Base-by-base conservation (phyloP, 768 basidiomycete species). In the Macrolepiota fuliginosa region DNA sequence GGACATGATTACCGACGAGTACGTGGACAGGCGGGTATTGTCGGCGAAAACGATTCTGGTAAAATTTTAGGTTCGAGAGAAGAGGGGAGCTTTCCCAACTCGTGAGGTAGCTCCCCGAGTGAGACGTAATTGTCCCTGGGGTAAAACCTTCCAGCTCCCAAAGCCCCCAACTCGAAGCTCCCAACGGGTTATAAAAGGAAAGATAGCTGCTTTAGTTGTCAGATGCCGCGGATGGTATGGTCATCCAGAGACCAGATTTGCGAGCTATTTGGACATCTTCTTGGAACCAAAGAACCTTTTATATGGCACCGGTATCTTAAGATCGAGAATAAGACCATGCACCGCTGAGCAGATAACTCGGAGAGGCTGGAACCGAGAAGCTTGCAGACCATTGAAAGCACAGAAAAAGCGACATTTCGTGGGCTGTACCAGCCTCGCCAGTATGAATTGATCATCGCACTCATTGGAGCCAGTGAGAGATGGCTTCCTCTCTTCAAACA, bases 81-180 rank as follows among this genome's bases (percentile, higher is more conserved):
- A 61, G 59, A 36, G 59, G 22, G 19, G 15, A 27, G 39, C 35
- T 59, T 51, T 47, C 50, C 37, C 19, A 24, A 50, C 19, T 19
- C 51, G 27, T 3, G 46, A 10, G 13, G 17, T 7, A 56, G 11
- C 22, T 11, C 24, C 51, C 45, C 39, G 24, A 27, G n/a, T n/a
- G 22, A 61, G 29, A 61, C 59, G 59, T 61, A 53, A 61, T 54
- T 17, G 27, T 54, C 36, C 52, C 29, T 46, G 51, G 40, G 39
- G 27, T 29, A 32, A 24, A 24, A 22, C 19, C 29, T 7, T 32
- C 27, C 40, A 12, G 13, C 35, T 40, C 32, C 40, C 37, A 2
- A 9, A 12, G 13, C 35, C 27, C 32, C 40, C 37, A 2, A 9
- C 24, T 54, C 22, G 40, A 61, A 52, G 52, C 15, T 36, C 35